Conservation (phyloP, 805 yeast genomes). For the Grigorovia humatica region DNA sequence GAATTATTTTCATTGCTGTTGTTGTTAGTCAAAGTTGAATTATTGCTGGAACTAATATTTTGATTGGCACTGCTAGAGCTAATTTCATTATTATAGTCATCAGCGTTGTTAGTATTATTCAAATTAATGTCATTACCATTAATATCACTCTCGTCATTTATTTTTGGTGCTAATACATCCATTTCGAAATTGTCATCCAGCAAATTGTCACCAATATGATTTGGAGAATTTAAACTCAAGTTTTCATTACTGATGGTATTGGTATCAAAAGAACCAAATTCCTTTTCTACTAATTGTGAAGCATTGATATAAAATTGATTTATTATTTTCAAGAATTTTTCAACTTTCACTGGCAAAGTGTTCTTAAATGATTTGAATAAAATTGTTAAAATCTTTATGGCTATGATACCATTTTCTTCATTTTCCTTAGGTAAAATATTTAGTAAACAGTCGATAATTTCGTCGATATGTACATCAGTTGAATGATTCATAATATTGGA, state of each 20-base stretch:
- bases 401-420: constrained; percentile 89
- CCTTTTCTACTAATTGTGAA: constrained; percentile 60
- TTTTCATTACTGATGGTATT: constrained; percentile 15
- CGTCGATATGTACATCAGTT: constrained; percentile 57
- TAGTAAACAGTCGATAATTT: constrained; percentile 48
- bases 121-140: background rate
- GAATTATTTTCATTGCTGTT: background rate
- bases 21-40: background rate
- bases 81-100: background rate
- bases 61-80: background rate
- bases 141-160: background rate
- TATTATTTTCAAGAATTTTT: constrained; percentile 67
- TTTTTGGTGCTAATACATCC: background rate
- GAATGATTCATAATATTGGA: constrained; percentile 76
- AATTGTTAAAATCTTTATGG: constrained; percentile 78
- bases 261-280: constrained; percentile 34
- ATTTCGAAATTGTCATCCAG: constrained; percentile 5
- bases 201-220: constrained; percentile 2
- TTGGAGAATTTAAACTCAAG: background rate
- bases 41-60: background rate
- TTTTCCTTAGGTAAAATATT: constrained; percentile 62
- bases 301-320: constrained; percentile 69
- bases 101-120: background rate
- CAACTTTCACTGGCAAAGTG: constrained; percentile 57
- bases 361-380: constrained; percentile 77